Evolutionary conservation across 495 filamentous ascomycete species (phyloP).

Genomic region (Margaritispora aquatica): DNA sequence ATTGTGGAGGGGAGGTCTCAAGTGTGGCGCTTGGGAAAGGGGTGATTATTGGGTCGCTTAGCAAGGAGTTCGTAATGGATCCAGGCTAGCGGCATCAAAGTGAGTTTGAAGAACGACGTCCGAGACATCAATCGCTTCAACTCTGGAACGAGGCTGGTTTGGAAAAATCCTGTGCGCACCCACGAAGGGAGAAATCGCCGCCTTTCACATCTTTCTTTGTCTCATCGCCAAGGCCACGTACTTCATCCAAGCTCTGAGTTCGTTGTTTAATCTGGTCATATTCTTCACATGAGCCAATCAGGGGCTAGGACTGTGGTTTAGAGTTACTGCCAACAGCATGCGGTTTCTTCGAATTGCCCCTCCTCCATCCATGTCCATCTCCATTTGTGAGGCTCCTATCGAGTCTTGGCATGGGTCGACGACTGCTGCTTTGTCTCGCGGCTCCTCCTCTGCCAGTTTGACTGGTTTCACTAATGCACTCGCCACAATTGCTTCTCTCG

Average conservation of each 20-base stretch:
- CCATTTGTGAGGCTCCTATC: not conserved
- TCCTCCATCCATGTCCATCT: no score
- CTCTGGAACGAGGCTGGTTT: not conserved
- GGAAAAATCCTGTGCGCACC: not conserved
- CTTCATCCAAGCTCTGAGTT: no score
- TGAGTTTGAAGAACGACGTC: no score
- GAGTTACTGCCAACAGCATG: not conserved
- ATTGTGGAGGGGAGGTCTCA: not conserved
- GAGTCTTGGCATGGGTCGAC: not conserved
- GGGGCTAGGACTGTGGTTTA: not conserved
- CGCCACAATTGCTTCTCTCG: not conserved
- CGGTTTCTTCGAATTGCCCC: no score
- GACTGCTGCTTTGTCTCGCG: constrained; percentile 14
- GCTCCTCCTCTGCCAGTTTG: constrained; percentile 8
- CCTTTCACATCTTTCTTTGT: not conserved
- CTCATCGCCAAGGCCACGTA: constrained; percentile 12
- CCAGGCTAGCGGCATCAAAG: no score
- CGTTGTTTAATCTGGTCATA: not conserved
- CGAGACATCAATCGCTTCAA: not conserved
- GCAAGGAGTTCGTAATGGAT: no score
- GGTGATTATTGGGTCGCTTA: not conserved
- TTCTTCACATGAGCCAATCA: not conserved
- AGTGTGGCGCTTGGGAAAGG: not conserved
- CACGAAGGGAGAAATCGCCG: not conserved
- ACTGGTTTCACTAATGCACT: constrained; percentile 21